Percentiles rank a stretch among this genome's conserved stretches.
These are phyloP conservation scores for Periconia macrospinosa DNA, from an alignment of 2,329 filamentous ascomycete genomes.

Conservation along the genomic window DNA sequence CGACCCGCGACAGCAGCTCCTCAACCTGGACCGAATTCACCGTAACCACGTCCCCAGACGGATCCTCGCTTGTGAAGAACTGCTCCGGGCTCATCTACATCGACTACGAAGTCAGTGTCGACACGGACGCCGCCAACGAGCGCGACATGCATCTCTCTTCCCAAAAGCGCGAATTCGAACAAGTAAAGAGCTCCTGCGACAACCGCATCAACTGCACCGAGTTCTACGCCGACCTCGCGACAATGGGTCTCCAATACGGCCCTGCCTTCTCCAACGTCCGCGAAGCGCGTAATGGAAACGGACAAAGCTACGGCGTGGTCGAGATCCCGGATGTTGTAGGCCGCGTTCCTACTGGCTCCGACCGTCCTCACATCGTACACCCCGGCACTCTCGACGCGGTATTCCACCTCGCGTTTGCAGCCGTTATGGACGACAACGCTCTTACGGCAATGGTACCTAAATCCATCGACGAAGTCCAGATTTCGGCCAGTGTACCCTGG, in stretches of 20 bases:
- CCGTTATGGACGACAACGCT: neutral
- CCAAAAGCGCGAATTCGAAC: neutral
- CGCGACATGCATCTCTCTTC: neutral
- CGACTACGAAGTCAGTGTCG: neutral
- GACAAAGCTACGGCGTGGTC: neutral
- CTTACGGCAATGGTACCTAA: conserved; percentile 1
- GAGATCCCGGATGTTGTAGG: neutral
- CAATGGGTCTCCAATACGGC: neutral
- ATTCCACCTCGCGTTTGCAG: neutral
- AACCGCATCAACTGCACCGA: neutral
- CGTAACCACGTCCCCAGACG: neutral
- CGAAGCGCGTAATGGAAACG: neutral
- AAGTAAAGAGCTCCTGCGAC: neutral
- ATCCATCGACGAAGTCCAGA: conserved; percentile 1
- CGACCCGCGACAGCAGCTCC: conserved; percentile 1
- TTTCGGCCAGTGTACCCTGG: neutral
- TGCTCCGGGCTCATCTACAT: conserved; percentile 1
- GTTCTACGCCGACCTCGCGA: neutral
- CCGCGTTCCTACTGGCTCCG: no score
- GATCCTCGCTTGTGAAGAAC: neutral
- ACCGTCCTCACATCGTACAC: conserved; percentile 1
- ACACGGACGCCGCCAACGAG: neutral
- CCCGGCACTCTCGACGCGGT: conserved; percentile 1
- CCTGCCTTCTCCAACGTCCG: neutral
- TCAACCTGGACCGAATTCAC: conserved; percentile 2